Evolutionary conservation across 352 stramenopile genomes (phyloP).

Genomic region (Phytopythium delawarense): DNA sequence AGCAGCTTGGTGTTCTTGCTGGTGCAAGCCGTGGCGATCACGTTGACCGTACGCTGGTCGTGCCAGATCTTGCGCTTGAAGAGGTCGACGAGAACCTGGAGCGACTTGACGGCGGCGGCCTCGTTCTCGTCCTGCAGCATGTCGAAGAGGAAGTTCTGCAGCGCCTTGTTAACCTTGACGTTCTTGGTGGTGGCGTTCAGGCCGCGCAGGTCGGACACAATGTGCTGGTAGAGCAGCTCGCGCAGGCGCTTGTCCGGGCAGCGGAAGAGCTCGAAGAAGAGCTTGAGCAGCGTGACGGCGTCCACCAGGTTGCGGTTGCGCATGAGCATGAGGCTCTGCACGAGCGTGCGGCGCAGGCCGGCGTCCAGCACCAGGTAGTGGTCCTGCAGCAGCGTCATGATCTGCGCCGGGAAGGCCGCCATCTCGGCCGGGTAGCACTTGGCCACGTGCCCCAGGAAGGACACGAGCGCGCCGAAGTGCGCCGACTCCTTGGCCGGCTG

Average conservation of each 20-base stretch:
- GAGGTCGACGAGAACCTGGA: constrained; percentile 93
- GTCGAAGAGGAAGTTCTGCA: constrained; percentile 95
- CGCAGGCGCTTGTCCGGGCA: constrained; percentile 95
- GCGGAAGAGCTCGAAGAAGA: constrained; percentile 97
- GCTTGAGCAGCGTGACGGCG: constrained; percentile 90
- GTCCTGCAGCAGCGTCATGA: constrained; percentile 91
- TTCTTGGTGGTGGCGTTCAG: constrained; percentile 91
- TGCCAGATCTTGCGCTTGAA: constrained; percentile 97
- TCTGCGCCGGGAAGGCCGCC: constrained; percentile 82
- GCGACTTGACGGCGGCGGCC: constrained; percentile 81
- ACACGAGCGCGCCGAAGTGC: constrained; percentile 95
- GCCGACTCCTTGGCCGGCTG: constrained; percentile 89
- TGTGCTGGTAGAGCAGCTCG: constrained; percentile 94
- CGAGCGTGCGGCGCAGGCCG: constrained; percentile 92
- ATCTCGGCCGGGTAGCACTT: constrained; percentile 88
- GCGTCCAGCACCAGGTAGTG: constrained; percentile 88
- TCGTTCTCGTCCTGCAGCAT: constrained; percentile 92
- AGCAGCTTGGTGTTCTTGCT: constrained; percentile 86
- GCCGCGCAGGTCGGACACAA: constrained; percentile 93
- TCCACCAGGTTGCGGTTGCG: constrained; percentile 93
- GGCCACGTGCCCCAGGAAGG: constrained; percentile 93
- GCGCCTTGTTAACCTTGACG: constrained; percentile 93
- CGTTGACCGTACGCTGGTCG: constrained; percentile 95
- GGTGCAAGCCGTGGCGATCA: constrained; percentile 92
- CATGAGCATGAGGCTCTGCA: constrained; percentile 95